Percentiles rank a stretch among this genome's conserved stretches.
phyloP scores from a whole-genome alignment of 495 filamentous ascomycete genomes.

The Lophiotrema nucula region DNA sequence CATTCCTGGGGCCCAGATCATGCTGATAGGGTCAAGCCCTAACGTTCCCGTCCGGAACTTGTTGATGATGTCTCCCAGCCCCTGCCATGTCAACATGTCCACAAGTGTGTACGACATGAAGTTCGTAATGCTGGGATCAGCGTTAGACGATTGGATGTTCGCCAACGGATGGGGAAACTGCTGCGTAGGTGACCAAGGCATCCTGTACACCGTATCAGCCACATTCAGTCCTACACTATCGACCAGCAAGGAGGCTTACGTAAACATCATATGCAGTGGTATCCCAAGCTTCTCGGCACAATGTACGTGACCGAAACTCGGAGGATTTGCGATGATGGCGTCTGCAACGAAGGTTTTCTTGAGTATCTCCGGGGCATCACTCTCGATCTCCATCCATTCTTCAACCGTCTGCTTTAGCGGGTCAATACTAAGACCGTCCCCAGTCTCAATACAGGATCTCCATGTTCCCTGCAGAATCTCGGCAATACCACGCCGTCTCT shows the following conservation, averaged over 20 bases:
- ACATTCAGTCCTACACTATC: neutral
- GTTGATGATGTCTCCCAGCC: slow-evolving; percentile 63
- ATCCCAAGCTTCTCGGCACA: slow-evolving; percentile 61
- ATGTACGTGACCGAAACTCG: slow-evolving; percentile 65
- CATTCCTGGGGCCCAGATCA: slow-evolving; percentile 51
- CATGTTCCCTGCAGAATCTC: slow-evolving; percentile 64
- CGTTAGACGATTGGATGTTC: slow-evolving; percentile 51
- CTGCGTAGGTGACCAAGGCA: slow-evolving; percentile 58
- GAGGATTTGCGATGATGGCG: slow-evolving; percentile 67
- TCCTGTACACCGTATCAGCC: slow-evolving; percentile 37
- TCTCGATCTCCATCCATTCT: slow-evolving; percentile 35
- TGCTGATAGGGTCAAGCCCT: slow-evolving; percentile 53
- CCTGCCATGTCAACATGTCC: slow-evolving; percentile 68
- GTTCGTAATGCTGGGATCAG: slow-evolving; percentile 51
- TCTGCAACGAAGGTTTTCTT: slow-evolving; percentile 62
- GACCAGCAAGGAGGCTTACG: slow-evolving; percentile 33
- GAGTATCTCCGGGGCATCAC: slow-evolving; percentile 9
- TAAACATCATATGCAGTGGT: slow-evolving; percentile 67
- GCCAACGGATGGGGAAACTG: slow-evolving; percentile 59
- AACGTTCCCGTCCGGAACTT: slow-evolving; percentile 51
- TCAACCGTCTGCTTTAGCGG: slow-evolving; percentile 26
- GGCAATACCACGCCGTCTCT: slow-evolving; percentile 46
- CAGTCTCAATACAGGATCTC: slow-evolving; percentile 60
- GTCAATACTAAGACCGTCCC: slow-evolving; percentile 38
- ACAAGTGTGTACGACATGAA: slow-evolving; percentile 60